Conservation (phyloP, 345 rosid genomes). For the Anastatica hierochuntica region DNA sequence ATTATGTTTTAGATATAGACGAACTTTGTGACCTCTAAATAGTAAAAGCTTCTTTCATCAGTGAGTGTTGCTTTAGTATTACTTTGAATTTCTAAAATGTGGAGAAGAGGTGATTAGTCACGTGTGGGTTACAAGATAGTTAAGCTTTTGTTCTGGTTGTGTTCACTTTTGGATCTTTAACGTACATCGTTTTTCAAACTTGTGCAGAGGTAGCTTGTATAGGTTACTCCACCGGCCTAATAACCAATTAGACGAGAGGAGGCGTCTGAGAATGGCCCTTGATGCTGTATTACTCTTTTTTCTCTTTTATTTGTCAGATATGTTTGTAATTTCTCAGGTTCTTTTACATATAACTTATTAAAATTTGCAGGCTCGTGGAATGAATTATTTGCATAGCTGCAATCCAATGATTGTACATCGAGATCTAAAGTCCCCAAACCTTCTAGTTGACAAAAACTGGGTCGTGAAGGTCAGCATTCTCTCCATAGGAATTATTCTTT, state of each 20-base stretch:
- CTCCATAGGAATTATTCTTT: neutral
- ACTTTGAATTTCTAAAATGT: too few species aligned
- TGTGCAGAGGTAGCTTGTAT: slow-evolving; percentile 96
- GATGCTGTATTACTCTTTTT: slow-evolving; percentile 59
- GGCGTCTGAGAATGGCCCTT: slow-evolving; percentile 91
- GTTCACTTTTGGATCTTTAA: neutral
- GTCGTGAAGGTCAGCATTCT: slow-evolving; percentile 61
- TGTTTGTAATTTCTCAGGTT: too few species aligned
- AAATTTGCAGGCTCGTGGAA: slow-evolving; percentile 79
- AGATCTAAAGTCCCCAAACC: slow-evolving; percentile 92
- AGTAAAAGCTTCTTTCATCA: neutral
- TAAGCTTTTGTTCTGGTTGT: neutral
- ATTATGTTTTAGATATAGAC: neutral
- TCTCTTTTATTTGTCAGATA: too few species aligned
- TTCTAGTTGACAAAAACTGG: slow-evolving; percentile 93
- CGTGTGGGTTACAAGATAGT: too few species aligned
- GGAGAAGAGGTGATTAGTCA: too few species aligned
- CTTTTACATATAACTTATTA: too few species aligned
- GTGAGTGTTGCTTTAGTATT: neutral
- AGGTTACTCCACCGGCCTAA: slow-evolving; percentile 84
- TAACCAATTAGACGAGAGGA: slow-evolving; percentile 87
- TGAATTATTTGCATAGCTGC: slow-evolving; percentile 94
- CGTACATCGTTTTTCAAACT: neutral
- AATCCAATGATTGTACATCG: slow-evolving; percentile 81
- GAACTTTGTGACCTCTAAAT: neutral